Evolutionary conservation across 768 basidiomycete species (phyloP), one percentile per base, ranked within the genome.

Genomic region (Ramaria sp.): DNA sequence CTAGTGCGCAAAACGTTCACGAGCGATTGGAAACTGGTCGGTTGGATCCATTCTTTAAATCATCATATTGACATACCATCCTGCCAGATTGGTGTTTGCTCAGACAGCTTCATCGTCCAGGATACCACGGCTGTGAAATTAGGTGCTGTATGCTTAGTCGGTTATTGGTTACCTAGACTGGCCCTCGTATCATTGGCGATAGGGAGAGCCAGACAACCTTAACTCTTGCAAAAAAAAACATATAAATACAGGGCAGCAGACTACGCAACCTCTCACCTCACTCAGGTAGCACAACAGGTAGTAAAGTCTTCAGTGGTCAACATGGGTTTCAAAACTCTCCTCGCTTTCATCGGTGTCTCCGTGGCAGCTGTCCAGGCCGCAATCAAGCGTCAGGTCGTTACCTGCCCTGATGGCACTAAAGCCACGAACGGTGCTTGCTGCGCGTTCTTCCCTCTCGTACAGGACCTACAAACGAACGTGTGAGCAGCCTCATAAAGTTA

Each of bases 401-500:
- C 57, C 38, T 56, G 54, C 45, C 54, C 54, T 24, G 54, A 48
- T 20, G 54, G 54, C 2, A 56, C 20, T 24, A 56, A 30, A 12
- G 54, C 54, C 17, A 22, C 53, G 27, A 30, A 57, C 30, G 55
- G 46, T 5, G 46, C 46, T 9, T 58, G 57, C 42, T 58, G 57
- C 37, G 7, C 24, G 7, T 58, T 58, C n/a, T 58, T 58, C 49
- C 17, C 57, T 22, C 45, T 58, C n/a, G 17, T 53, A 13, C 38
- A 58, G 10, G 57, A 58, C 34, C 43, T 58, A 12, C 57, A 53
- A 30, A 22, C 5, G 4, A 58, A 58, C 33, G n/a, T 58, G 57
- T 58, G 45, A 27, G 51, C 50, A n/a, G 19, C 38, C 11, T 4
- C 41, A 11, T 54, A 22, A 7, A 15, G 38, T 33, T 31, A 24